Evolutionary conservation across 2,329 filamentous ascomycete species (phyloP).

Genomic region (Dryadomyces quercivorus): DNA sequence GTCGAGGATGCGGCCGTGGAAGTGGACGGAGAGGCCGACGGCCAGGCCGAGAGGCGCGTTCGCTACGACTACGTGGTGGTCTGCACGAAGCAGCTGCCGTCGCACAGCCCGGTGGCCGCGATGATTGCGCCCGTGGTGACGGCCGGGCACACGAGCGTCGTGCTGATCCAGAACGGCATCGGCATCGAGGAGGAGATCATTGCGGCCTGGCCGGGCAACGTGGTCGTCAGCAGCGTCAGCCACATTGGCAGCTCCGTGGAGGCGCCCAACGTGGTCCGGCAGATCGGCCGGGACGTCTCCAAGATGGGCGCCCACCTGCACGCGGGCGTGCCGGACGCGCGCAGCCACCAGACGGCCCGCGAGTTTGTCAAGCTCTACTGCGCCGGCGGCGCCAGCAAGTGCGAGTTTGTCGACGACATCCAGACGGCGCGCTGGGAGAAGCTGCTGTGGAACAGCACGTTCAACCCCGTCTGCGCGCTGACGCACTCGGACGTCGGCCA

Average conservation of each 20-base stretch:
- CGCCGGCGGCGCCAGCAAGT: constrained; percentile 7
- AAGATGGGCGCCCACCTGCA: constrained; percentile 9
- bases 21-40: not conserved
- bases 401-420: constrained; percentile 8
- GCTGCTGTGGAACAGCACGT: constrained; percentile 12
- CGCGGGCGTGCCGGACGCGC: not conserved
- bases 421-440: constrained; percentile 12
- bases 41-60: not conserved
- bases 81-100: constrained; percentile 11
- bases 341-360: not conserved
- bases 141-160: constrained; percentile 4
- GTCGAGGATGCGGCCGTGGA: constrained; percentile 1
- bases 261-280: constrained; percentile 6
- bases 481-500: constrained; percentile 10
- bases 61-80: constrained; percentile 10
- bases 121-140: constrained; percentile 9
- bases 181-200: constrained; percentile 10
- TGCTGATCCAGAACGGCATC: constrained; percentile 12
- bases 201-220: constrained; percentile 7
- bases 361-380: constrained; percentile 4
- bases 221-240: constrained; percentile 10
- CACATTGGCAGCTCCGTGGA: constrained; percentile 10
- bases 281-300: constrained; percentile 9
- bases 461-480: constrained; percentile 12
- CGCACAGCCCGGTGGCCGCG: constrained; percentile 3